These are phyloP conservation scores for Aspergillus egyptiacus DNA, from an alignment of 495 filamentous ascomycete genomes.

Conservation along the genomic window DNA sequence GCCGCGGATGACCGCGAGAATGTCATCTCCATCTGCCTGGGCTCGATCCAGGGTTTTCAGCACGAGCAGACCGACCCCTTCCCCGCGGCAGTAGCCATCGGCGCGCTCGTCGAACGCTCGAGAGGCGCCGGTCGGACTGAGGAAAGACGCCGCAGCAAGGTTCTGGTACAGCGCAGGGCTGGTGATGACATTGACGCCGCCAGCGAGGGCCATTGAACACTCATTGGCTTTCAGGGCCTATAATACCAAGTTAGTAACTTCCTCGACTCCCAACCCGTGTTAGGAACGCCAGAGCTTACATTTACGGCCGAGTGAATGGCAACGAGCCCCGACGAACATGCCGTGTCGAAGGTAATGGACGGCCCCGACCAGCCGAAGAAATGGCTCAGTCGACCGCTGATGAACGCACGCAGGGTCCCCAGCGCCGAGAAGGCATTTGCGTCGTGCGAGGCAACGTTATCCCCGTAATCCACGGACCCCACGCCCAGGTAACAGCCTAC, in stretches of 20 bases:
- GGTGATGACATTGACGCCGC: slow-evolving; percentile 30
- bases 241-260: not conserved
- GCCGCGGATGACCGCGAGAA: slow-evolving; percentile 51
- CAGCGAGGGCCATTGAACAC: slow-evolving; percentile 21
- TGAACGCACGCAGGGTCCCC: slow-evolving; percentile 26
- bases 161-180: slow-evolving; percentile 21
- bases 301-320: slow-evolving; percentile 24
- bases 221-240: slow-evolving; percentile 5
- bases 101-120: slow-evolving; percentile 61
- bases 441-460: slow-evolving; percentile 28
- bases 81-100: slow-evolving; percentile 64
- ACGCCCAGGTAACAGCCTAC: slow-evolving; percentile 34
- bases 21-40: slow-evolving; percentile 49
- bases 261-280: not conserved
- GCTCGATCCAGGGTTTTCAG: slow-evolving; percentile 58
- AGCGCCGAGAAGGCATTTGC: slow-evolving; percentile 31
- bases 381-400: slow-evolving; percentile 29
- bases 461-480: slow-evolving; percentile 24
- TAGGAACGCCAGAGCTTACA: not conserved
- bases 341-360: slow-evolving; percentile 30
- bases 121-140: slow-evolving; percentile 36
- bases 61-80: slow-evolving; percentile 55
- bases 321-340: slow-evolving; percentile 30
- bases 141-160: slow-evolving; percentile 24
- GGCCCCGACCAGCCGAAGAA: slow-evolving; percentile 40